Base-by-base conservation (phyloP, 1,139 yeast species). In the Blastobotrys raffinosifermentans region DNA sequence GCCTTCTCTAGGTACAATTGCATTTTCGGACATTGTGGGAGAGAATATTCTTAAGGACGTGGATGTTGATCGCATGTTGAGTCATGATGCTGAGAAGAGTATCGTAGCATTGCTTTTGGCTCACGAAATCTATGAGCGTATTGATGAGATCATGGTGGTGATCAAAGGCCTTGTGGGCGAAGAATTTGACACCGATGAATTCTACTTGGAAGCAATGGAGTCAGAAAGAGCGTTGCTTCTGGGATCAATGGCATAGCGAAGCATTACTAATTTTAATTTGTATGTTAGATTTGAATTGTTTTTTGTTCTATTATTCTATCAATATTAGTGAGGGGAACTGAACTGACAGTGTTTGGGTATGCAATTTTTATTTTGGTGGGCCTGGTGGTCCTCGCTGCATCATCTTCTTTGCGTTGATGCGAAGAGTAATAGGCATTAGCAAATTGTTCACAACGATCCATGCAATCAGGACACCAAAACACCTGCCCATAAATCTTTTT, bases 381-480 rank as follows among this genome's bases (percentile, higher is more conserved):
- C n/a, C n/a, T n/a, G n/a, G n/a, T n/a, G n/a, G n/a, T n/a, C n/a
- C n/a, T n/a, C n/a, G n/a, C n/a, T n/a, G n/a, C n/a, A n/a, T n/a
- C n/a, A n/a, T n/a, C n/a, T n/a, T n/a, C n/a, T n/a, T n/a, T n/a
- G n/a, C n/a, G n/a, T n/a, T n/a, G n/a, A n/a, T n/a, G n/a, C n/a
- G n/a, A n/a, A n/a, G n/a, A n/a, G n/a, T n/a, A n/a, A 75, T 47
- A 2, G 80, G 79, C 37, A 75, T 56, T 2, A 65, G 40, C 0
- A 62, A 27, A 20, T 70, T 66, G 39, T 74, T 70, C 5, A 75
- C 38, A 3, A 67, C 74, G 18, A 73, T 66, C 87, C 87, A 80
- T 1, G 68, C 73, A 9, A 68, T 54, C 42, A 79, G 52, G 2
- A 80, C 61, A 29, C 80, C 84, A 34, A 75, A 66, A 50, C 76